Conservation (phyloP, 768 basidiomycete genomes). For the Sarcodon aspratus region DNA sequence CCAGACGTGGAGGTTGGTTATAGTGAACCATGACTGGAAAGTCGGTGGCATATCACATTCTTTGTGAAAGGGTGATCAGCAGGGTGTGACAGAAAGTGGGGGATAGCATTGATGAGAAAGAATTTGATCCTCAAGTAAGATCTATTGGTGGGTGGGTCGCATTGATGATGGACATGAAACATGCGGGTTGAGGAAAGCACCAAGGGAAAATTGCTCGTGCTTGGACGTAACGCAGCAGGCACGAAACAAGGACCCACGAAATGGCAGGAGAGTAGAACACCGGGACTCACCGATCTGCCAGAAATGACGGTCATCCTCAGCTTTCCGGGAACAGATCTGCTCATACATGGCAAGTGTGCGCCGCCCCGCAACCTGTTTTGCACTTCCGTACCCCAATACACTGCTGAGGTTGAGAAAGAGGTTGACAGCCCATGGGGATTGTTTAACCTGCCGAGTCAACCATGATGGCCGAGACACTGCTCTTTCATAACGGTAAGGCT, state of each 20-base stretch:
- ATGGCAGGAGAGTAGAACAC: background rate
- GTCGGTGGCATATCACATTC: constrained; percentile 83
- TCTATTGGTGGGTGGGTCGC: too few relatives aligned
- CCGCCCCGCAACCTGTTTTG: constrained; percentile 49
- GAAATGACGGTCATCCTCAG: constrained; percentile 49
- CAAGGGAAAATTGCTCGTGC: too few relatives aligned
- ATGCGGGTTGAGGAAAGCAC: too few relatives aligned
- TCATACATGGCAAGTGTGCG: constrained; percentile 50
- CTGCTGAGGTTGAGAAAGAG: constrained; percentile 37
- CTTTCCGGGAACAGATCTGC: constrained; percentile 37
- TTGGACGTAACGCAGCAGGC: too few relatives aligned
- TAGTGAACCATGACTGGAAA: constrained; percentile 94
- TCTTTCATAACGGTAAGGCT: background rate
- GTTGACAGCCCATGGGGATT: constrained; percentile 33
- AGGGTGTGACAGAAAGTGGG: constrained; percentile 1
- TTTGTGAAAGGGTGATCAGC: constrained; percentile 16
- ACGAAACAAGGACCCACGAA: background rate
- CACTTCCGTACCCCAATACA: constrained; percentile 46
- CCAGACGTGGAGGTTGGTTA: constrained; percentile 91
- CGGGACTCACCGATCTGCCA: constrained; percentile 51
- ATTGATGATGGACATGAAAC: too few relatives aligned
- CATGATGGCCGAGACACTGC: constrained; percentile 19
- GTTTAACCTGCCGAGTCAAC: constrained; percentile 42
- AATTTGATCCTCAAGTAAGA: background rate
- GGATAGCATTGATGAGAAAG: background rate